Percentiles rank a stretch among this genome's conserved stretches.
These are phyloP conservation scores for Leptodontidium sp. DNA, from an alignment of 2,329 filamentous ascomycete genomes.

Conservation along the genomic window DNA sequence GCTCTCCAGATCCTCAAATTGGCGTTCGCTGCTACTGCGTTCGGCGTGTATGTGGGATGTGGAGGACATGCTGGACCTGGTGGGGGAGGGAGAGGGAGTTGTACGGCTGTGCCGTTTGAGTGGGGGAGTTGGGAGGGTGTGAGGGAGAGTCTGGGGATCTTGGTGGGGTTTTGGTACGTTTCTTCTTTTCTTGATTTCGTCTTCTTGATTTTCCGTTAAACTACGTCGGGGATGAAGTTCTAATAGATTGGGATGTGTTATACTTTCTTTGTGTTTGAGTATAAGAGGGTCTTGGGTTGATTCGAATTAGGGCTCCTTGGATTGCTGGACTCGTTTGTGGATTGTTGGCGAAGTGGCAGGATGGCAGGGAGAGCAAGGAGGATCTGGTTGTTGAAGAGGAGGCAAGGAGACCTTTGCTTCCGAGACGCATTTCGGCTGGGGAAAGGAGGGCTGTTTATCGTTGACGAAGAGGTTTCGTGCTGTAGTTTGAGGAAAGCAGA, in stretches of 20 bases:
- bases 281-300: background rate
- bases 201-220: background rate
- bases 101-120: background rate
- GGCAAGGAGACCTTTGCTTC: background rate
- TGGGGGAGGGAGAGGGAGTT: background rate
- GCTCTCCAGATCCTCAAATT: slow-evolving; percentile 12
- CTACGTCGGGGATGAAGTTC: too few relatives aligned
- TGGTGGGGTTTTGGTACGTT: slow-evolving; percentile 10
- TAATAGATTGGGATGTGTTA: too few relatives aligned
- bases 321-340: slow-evolving; percentile 7
- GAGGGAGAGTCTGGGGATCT: background rate
- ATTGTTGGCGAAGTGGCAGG: background rate
- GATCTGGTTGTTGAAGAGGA: slow-evolving; percentile 8
- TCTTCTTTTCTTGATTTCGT: background rate
- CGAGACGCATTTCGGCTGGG: background rate
- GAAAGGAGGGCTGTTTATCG: slow-evolving; percentile 13
- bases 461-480: background rate
- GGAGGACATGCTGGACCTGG: background rate
- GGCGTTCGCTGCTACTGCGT: background rate
- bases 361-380: background rate
- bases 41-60: background rate
- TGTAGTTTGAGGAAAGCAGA: background rate
- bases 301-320: background rate
- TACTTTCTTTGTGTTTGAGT: too few relatives aligned
- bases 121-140: background rate